Evolutionary conservation across 2,329 filamentous ascomycete species (phyloP).

Genomic region (Cordyceps farinosa): DNA sequence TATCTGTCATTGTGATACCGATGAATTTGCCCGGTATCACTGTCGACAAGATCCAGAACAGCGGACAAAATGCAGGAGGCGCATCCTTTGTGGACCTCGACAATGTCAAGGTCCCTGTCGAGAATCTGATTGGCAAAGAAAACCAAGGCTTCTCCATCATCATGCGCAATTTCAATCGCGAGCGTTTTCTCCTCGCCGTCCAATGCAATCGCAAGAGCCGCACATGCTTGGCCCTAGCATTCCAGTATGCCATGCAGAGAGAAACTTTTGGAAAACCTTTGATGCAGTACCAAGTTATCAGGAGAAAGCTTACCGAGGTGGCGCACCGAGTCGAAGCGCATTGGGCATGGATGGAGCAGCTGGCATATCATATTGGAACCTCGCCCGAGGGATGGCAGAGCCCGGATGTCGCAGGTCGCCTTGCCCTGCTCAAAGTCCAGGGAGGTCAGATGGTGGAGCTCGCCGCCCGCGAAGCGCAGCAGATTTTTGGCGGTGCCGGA

Average conservation of each 20-base stretch:
- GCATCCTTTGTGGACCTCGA: slow-evolving; percentile 55
- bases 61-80: slow-evolving; percentile 63
- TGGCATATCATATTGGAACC: slow-evolving; percentile 50
- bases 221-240: slow-evolving; percentile 51
- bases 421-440: slow-evolving; percentile 43
- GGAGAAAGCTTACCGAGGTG: slow-evolving; percentile 56
- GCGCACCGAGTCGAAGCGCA: slow-evolving; percentile 58
- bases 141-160: slow-evolving; percentile 55
- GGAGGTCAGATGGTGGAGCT: slow-evolving; percentile 47
- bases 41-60: slow-evolving; percentile 57
- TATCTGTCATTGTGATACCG: slow-evolving; percentile 57
- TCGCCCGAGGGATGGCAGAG: slow-evolving; percentile 26
- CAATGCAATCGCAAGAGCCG: slow-evolving; percentile 55
- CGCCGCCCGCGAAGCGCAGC: slow-evolving; percentile 50
- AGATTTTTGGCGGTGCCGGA: slow-evolving; percentile 51
- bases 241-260: slow-evolving; percentile 47
- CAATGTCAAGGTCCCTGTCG: slow-evolving; percentile 50
- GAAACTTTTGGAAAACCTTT: slow-evolving; percentile 58
- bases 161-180: slow-evolving; percentile 58
- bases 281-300: slow-evolving; percentile 56
- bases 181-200: slow-evolving; percentile 56
- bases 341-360: slow-evolving; percentile 59
- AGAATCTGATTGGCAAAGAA: slow-evolving; percentile 51
- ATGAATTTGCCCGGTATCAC: slow-evolving; percentile 47
- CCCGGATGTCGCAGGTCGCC: slow-evolving; percentile 31